Evolutionary conservation across 805 yeast species (phyloP), one percentile per base, ranked within the genome.

Genomic region (Ogataea degrootiae): DNA sequence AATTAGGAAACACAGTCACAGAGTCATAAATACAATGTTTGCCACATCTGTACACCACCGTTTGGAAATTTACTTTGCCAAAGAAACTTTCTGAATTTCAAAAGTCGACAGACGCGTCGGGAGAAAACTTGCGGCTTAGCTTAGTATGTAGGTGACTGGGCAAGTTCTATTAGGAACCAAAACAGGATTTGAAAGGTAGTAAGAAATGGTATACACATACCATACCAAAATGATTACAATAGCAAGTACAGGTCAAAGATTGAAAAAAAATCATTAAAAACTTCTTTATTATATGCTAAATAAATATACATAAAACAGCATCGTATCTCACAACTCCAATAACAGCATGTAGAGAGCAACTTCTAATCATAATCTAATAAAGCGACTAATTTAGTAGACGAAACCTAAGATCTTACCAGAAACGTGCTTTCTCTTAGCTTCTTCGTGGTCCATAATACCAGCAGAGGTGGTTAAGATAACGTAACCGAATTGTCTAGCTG

Each of bases 361-460:
- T 34, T 34, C 37, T 34, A 34, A 34, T 34, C 15, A 17, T 40
- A 40, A 17, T 40, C 26, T 22, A 34, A 19, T 14, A 6, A 22
- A 37, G 2, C 16, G 23, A 31, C 11, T 31, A 11, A 31, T 61
- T 69, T 87, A 91, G 87, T 91, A 91, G 61, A 91, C 97, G 82
- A 88, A 91, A 73, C 97, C 98, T 72, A 91, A 86, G 77, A 91
- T 87, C 85, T 91, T 91, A 77, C 98, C 98, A 65, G 97, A 89
- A 66, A 91, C 97, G 81, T 91, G 97, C 87, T 91, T 92, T 85
- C 97, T 87, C 85, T 96, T 88, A 70, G 98, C 98, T 82, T 91
- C 97, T 83, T 92, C 97, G 82, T 91, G 98, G 84, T 92, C 97
- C 96, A 91, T 90, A 69, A 91, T 91, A 80, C 98, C 98, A 67